Conservation (phyloP, 139 green algal genomes). For the Closterium sp. region DNA sequence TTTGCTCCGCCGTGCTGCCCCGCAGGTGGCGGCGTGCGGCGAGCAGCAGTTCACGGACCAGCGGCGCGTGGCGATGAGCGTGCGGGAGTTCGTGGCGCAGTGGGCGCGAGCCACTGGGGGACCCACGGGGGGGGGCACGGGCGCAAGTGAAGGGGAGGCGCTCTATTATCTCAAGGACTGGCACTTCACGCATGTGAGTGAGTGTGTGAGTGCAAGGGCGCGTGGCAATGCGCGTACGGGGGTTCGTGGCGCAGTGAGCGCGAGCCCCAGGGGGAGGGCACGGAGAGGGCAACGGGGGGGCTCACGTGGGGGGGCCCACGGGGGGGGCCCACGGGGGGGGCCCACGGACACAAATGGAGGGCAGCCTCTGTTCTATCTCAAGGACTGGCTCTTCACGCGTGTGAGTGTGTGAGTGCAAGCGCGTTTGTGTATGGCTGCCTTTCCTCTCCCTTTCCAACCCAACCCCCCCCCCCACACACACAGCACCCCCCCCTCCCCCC, state of each 20-base stretch:
- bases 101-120: slow-evolving; percentile 18
- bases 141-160: background rate
- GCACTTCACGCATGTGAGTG: slow-evolving; percentile 67
- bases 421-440: too few relatives aligned
- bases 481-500: background rate
- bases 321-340: too few relatives aligned
- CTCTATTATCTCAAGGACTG: slow-evolving; percentile 86
- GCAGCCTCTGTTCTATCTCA: too few relatives aligned
- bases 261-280: too few relatives aligned
- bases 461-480: background rate
- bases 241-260: too few relatives aligned
- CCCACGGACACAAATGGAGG: too few relatives aligned
- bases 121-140: background rate
- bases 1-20: background rate
- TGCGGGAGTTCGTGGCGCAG: slow-evolving; percentile 42
- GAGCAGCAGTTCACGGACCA: slow-evolving; percentile 35
- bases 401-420: too few relatives aligned
- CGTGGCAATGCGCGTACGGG: background rate
- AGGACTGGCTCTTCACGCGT: too few relatives aligned
- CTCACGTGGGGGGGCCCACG: too few relatives aligned
- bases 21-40: slow-evolving; percentile 39
- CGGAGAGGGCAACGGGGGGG: too few relatives aligned
- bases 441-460: background rate
- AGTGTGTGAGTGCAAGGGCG: background rate
- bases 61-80: slow-evolving; percentile 31